Evolutionary conservation across 768 basidiomycete species (phyloP).

Genomic region (Boletus rubescentipes): DNA sequence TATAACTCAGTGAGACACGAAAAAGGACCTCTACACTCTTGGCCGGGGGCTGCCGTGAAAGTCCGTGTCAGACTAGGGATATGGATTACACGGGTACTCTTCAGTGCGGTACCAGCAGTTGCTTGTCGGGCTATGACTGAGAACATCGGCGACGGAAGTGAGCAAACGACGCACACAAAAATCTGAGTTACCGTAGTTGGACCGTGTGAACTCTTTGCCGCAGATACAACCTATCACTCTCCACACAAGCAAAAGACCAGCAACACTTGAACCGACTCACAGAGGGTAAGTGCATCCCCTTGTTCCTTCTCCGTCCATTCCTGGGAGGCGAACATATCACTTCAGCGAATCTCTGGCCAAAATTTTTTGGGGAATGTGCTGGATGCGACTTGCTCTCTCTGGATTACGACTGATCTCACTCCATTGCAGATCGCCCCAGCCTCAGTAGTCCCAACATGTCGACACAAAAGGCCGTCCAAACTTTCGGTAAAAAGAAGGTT

Average conservation of each 20-base stretch:
- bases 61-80: conserved; percentile 4
- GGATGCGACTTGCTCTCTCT: conserved; percentile 36
- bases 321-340: neutral
- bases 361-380: conserved; percentile 33
- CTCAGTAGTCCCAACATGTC: conserved; percentile 54
- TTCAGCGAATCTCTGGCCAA: neutral
- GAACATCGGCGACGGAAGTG: conserved; percentile 12
- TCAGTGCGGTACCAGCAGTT: neutral
- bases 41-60: conserved; percentile 6
- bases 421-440: conserved; percentile 20
- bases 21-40: conserved; percentile 19
- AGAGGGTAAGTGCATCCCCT: conserved; percentile 39
- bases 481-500: conserved; percentile 99
- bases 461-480: conserved; percentile 88
- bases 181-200: conserved; percentile 25
- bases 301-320: neutral
- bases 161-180: neutral
- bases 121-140: conserved; percentile 15
- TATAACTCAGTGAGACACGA: conserved; percentile 2
- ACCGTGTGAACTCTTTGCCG: conserved; percentile 24
- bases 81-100: neutral
- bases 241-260: conserved; percentile 10
- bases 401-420: conserved; percentile 40
- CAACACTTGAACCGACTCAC: conserved; percentile 32
- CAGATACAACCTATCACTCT: neutral